Percentiles rank a stretch among this genome's conserved stretches.
Conservation (phyloP, 1,139 yeast genomes). For the Debaryomyces nepalensis region DNA sequence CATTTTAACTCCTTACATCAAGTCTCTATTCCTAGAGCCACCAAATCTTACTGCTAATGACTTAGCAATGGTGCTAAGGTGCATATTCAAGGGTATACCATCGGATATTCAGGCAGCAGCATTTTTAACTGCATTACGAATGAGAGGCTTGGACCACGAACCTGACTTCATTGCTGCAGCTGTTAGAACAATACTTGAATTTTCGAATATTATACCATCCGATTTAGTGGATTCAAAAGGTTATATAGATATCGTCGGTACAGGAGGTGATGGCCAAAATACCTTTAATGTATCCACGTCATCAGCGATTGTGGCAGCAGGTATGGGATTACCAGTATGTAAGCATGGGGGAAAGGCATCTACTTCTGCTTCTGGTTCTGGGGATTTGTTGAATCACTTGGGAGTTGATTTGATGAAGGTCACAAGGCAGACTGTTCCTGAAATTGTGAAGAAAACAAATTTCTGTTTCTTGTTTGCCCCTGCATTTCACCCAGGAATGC, state of each 20-base stretch:
- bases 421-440: slow-evolving; percentile 65
- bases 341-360: slow-evolving; percentile 98
- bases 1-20: slow-evolving; percentile 64
- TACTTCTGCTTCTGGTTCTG: slow-evolving; percentile 91
- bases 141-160: slow-evolving; percentile 78
- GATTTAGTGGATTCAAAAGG: slow-evolving; percentile 52
- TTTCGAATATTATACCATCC: slow-evolving; percentile 55
- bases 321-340: slow-evolving; percentile 81
- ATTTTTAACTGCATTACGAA: slow-evolving; percentile 75
- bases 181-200: slow-evolving; percentile 68
- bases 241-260: slow-evolving; percentile 90
- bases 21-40: slow-evolving; percentile 61
- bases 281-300: slow-evolving; percentile 97
- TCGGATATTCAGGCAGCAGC: slow-evolving; percentile 76
- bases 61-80: slow-evolving; percentile 60
- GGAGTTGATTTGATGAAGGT: slow-evolving; percentile 81
- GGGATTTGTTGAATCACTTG: slow-evolving; percentile 75
- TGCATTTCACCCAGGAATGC: slow-evolving; percentile 94
- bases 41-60: slow-evolving; percentile 65
- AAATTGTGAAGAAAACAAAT: slow-evolving; percentile 56
- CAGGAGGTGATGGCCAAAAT: slow-evolving; percentile 98
- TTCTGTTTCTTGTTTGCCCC: slow-evolving; percentile 91
- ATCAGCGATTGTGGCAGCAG: slow-evolving; percentile 91
- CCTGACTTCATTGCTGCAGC: slow-evolving; percentile 87
- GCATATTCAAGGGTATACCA: slow-evolving; percentile 62